These are phyloP conservation scores for Cynara cardunculus DNA, from an alignment of 129 eudicot genomes.

Conservation along the genomic window DNA sequence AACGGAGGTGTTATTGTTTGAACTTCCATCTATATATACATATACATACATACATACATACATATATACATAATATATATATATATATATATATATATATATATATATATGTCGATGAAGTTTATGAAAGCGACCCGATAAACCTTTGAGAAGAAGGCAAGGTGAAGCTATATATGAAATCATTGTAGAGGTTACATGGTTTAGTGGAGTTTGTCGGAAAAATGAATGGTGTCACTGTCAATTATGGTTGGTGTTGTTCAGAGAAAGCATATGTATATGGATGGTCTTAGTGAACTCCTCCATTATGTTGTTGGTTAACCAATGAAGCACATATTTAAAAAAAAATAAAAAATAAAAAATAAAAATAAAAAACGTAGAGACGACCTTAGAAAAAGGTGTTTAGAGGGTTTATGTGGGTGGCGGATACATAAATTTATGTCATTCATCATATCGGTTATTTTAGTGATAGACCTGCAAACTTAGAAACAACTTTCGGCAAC, in stretches of 20 bases:
- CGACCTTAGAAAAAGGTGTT: background rate
- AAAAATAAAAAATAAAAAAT: background rate
- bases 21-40: too few relatives aligned
- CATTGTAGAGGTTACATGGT: background rate
- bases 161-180: background rate
- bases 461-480: background rate
- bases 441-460: background rate
- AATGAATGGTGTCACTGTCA: background rate
- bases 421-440: background rate
- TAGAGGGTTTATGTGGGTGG: background rate
- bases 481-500: background rate
- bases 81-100: too few relatives aligned
- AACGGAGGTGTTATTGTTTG: too few relatives aligned
- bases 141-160: background rate
- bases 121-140: background rate
- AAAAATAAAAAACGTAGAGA: background rate
- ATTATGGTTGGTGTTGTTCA: background rate
- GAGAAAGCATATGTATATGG: too few relatives aligned
- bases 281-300: background rate
- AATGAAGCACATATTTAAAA: background rate
- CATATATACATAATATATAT: too few relatives aligned
- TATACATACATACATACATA: too few relatives aligned
- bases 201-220: background rate
- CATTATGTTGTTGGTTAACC: background rate
- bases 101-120: background rate